Evolutionary conservation across 495 filamentous ascomycete species (phyloP).

Genomic region (Aspergillus bridgeri): DNA sequence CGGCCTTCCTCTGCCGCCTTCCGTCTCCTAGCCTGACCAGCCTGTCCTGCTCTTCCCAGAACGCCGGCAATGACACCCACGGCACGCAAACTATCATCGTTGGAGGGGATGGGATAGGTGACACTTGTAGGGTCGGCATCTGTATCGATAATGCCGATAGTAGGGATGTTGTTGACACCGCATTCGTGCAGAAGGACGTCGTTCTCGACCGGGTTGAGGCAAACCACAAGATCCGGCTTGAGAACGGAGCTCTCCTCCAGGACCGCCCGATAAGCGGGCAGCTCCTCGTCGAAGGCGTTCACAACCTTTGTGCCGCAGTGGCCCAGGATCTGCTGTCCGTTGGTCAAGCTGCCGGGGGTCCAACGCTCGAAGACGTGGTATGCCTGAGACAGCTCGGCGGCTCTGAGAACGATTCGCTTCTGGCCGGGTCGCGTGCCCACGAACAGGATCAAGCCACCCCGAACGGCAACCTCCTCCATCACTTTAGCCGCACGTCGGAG

Average conservation of each 20-base stretch:
- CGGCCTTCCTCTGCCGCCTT: conserved; percentile 57
- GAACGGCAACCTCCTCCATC: conserved; percentile 78
- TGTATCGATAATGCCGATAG: conserved; percentile 92
- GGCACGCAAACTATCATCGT: conserved; percentile 89
- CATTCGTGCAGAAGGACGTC: conserved; percentile 88
- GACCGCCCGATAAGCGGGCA: conserved; percentile 62
- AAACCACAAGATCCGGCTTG: conserved; percentile 88
- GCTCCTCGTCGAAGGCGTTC: conserved; percentile 62
- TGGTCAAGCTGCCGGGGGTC: conserved; percentile 90
- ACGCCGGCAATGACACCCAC: conserved; percentile 79
- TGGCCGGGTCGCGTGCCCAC: conserved; percentile 83
- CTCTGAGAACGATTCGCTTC: conserved; percentile 70
- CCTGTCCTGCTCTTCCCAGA: conserved; percentile 78
- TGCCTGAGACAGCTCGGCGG: conserved; percentile 70
- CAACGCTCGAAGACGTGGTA: conserved; percentile 94
- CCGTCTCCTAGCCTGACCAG: conserved; percentile 64
- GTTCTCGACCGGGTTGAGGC: conserved; percentile 90
- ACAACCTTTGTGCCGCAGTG: conserved; percentile 64
- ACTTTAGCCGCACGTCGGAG: conserved; percentile 86
- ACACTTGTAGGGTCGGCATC: conserved; percentile 90
- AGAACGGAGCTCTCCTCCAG: conserved; percentile 59
- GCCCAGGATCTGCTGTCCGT: conserved; percentile 80
- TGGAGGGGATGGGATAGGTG: conserved; percentile 94
- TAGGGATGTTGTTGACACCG: conserved; percentile 80
- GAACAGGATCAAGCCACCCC: conserved; percentile 84